A percentile compares a stretch with the other conserved stretches of the same genome.
Conservation (phyloP, 2,329 filamentous ascomycete genomes). For the Aspergillus neoniger region DNA sequence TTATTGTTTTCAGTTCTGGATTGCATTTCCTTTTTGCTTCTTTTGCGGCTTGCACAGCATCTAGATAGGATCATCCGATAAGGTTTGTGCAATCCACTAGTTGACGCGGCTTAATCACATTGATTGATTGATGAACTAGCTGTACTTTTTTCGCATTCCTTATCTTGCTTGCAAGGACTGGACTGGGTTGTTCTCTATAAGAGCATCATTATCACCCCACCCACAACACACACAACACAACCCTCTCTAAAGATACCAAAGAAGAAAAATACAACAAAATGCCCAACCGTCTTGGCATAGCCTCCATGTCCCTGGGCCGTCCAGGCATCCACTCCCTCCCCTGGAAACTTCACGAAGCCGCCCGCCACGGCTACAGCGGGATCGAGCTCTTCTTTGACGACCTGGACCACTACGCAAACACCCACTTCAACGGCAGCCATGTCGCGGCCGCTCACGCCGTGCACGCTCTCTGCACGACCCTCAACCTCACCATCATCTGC, state of each 20-base stretch:
- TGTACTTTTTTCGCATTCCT: too few relatives aligned
- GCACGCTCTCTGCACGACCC: slow-evolving; percentile 47
- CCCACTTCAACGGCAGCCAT: slow-evolving; percentile 27
- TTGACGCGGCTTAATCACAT: too few relatives aligned
- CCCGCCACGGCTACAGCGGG: slow-evolving; percentile 41
- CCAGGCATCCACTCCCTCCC: slow-evolving; percentile 68
- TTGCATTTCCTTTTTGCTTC: too few relatives aligned
- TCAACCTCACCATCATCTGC: slow-evolving; percentile 47
- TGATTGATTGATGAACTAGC: too few relatives aligned
- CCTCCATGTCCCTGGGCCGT: slow-evolving; percentile 75
- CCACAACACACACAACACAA: background rate
- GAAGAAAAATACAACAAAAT: slow-evolving; percentile 16
- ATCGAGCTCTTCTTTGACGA: slow-evolving; percentile 43
- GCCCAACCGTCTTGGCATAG: slow-evolving; percentile 60
- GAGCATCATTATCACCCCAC: too few relatives aligned
- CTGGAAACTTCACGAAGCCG: slow-evolving; percentile 69
- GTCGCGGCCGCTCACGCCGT: slow-evolving; percentile 43
- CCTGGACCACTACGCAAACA: slow-evolving; percentile 33
- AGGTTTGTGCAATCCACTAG: too few relatives aligned
- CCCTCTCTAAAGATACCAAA: background rate
- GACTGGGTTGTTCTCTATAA: background rate
- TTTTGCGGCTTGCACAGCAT: too few relatives aligned
- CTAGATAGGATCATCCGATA: too few relatives aligned
- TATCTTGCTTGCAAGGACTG: too few relatives aligned
- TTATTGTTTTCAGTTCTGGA: too few relatives aligned